phyloP scores from a whole-genome alignment of 352 stramenopile genomes.

The Globisporangium canariense region DNA sequence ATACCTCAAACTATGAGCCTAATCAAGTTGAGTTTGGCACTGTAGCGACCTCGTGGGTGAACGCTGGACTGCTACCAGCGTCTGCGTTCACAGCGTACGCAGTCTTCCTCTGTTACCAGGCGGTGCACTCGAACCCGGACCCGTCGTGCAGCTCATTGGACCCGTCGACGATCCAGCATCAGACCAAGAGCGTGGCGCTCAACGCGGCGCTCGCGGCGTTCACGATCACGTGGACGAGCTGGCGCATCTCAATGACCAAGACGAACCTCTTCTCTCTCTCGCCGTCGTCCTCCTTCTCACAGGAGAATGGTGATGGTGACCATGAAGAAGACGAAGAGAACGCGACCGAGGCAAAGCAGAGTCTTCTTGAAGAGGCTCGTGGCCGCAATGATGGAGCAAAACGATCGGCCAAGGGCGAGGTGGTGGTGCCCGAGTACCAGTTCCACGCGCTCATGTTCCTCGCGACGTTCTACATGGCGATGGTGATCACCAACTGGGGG shows the following conservation, averaged over 20 bases:
- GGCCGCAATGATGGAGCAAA: neutral
- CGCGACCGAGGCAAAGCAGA: neutral
- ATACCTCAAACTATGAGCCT: neutral
- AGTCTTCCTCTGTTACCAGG: conserved; percentile 70
- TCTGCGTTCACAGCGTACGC: conserved; percentile 54
- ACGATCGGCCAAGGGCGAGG: conserved; percentile 10
- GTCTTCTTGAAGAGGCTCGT: conserved; percentile 1
- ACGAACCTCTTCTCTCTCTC: conserved; percentile 50
- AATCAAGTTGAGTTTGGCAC: neutral
- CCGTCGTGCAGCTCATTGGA: conserved; percentile 36
- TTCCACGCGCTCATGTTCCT: conserved; percentile 77
- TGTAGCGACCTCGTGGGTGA: conserved; percentile 54
- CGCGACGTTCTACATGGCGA: conserved; percentile 78
- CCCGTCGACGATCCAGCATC: conserved; percentile 24
- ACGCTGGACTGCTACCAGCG: conserved; percentile 57
- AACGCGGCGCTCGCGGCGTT: conserved; percentile 42
- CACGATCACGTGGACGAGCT: conserved; percentile 62
- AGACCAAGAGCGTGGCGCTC: conserved; percentile 36
- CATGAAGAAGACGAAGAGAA: conserved; percentile 12
- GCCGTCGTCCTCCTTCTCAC: conserved; percentile 19
- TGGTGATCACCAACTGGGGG: conserved; percentile 80
- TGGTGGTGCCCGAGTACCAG: conserved; percentile 56
- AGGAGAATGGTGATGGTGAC: conserved; percentile 1
- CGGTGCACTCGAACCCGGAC: conserved; percentile 63
- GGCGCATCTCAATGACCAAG: conserved; percentile 60